Evolutionary conservation across 495 filamentous ascomycete species (phyloP), one percentile per base, ranked within the genome.

Genomic region (Penicillium tannophilum): DNA sequence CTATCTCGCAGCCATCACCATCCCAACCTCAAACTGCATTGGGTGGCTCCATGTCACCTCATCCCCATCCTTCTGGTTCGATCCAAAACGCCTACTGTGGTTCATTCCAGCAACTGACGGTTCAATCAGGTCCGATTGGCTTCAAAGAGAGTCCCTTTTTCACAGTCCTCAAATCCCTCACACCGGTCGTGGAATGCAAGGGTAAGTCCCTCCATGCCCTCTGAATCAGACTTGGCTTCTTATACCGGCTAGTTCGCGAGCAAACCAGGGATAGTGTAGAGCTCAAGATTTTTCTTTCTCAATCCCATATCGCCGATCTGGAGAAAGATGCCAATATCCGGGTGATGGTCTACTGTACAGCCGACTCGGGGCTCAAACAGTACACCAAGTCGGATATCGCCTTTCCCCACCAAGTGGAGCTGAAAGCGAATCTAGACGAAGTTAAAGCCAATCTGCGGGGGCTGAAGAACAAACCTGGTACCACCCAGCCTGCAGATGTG

Each of bases 401-500:
- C 1, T 98, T 98, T 63, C 94, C 94, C 1, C 85, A 92, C 59
- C 91, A 97, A 74, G 86, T 93, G 23, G 94, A 97, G 71, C 78
- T 98, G 46, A 93, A 92, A 67, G 86, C 95, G 39, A 98, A 98
- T 65, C 82, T 86, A 24, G 89, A 88, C 33, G 90, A 95, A 49
- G 80, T 96, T 58, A 95, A 94, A 65, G 85, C 88, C 12, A 98
- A 97, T 66, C 81, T 94, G 49, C 89, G 93, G 57, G 94, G 94
- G 3, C 74, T 98, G 52, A 98, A 98, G 71, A 96, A 96, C 69
- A 93, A 92, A 66, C 89, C 94, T 9, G 94, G 94, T 24, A 93
- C 94, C 30, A 97, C 94, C 31, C 84, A 89, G 53, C 94, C 94
- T 7, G 92, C 89, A 17, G 94, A 98, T 73, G 88, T 98, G 44